phyloP scores from a whole-genome alignment of 129 eudicot species.

The Chrysanthemum makinoi region DNA sequence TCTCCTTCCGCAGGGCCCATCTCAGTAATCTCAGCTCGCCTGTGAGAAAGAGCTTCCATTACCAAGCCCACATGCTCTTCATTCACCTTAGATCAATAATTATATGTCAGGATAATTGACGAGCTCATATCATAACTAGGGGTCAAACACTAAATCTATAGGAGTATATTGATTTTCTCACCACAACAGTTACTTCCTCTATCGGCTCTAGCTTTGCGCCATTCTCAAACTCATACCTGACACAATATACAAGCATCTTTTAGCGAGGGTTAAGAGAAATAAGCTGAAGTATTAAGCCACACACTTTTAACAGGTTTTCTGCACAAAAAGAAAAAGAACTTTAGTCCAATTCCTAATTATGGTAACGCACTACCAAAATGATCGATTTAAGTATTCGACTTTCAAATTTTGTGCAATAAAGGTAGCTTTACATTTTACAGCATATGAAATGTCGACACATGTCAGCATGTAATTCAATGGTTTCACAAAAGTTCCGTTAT shows the following conservation, averaged over 20 bases:
- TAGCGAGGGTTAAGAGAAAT: background rate
- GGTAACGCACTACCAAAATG: no score
- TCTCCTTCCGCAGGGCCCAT: conserved; percentile 92
- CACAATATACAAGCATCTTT: conserved; percentile 10
- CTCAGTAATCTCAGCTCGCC: conserved; percentile 87
- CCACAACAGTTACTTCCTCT: conserved; percentile 98
- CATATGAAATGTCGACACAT: no score
- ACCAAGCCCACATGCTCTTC: conserved; percentile 93
- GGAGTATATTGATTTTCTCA: conserved; percentile 11
- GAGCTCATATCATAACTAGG: conserved; percentile 1
- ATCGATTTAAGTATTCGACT: no score
- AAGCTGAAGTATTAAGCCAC: background rate
- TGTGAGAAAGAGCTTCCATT: conserved; percentile 94
- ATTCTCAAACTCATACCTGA: conserved; percentile 77
- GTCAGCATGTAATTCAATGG: no score
- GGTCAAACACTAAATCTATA: background rate
- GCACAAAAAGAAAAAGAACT: no score
- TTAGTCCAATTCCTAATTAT: no score
- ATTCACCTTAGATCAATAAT: conserved; percentile 49
- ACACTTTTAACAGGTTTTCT: background rate
- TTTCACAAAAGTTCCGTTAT: no score
- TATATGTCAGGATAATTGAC: background rate
- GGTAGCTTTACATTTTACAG: no score
- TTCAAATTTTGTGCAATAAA: no score
- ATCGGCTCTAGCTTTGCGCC: conserved; percentile 87